Evolutionary conservation across 2,329 filamentous ascomycete species (phyloP).

Genomic region (Xylaria hypoxylon): DNA sequence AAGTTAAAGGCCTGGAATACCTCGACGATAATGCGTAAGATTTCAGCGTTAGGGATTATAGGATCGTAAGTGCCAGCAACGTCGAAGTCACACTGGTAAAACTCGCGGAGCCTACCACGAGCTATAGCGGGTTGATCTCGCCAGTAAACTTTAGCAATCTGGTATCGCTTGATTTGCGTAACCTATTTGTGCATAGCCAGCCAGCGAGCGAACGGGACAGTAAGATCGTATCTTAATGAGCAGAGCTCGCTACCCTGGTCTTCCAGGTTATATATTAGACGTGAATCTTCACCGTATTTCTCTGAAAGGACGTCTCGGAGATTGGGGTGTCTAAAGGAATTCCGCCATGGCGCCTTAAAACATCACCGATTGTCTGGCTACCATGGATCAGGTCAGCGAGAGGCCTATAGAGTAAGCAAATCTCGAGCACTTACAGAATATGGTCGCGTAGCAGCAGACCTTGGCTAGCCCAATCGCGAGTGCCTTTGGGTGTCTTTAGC

Average conservation of each 20-base stretch:
- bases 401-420: neutral
- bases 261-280: slow-evolving; percentile 81
- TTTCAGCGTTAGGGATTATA: slow-evolving; percentile 81
- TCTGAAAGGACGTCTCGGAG: slow-evolving; percentile 78
- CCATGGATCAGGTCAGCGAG: slow-evolving; percentile 28
- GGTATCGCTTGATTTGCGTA: slow-evolving; percentile 78
- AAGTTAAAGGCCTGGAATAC: slow-evolving; percentile 76
- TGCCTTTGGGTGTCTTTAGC: slow-evolving; percentile 75
- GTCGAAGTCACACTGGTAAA: slow-evolving; percentile 85
- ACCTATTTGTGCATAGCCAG: slow-evolving; percentile 76
- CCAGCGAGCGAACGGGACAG: slow-evolving; percentile 79
- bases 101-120: slow-evolving; percentile 81
- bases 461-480: slow-evolving; percentile 83
- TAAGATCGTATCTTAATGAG: slow-evolving; percentile 83
- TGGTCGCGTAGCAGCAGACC: slow-evolving; percentile 84
- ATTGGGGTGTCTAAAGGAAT: slow-evolving; percentile 76
- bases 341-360: slow-evolving; percentile 73
- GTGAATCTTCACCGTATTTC: slow-evolving; percentile 51
- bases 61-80: slow-evolving; percentile 78
- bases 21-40: slow-evolving; percentile 75
- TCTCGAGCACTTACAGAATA: slow-evolving; percentile 65
- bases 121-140: slow-evolving; percentile 79
- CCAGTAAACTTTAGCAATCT: slow-evolving; percentile 83
- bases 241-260: slow-evolving; percentile 86
- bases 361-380: slow-evolving; percentile 53